Conservation (phyloP, 352 stramenopile genomes). For the Globisporangium solare region DNA sequence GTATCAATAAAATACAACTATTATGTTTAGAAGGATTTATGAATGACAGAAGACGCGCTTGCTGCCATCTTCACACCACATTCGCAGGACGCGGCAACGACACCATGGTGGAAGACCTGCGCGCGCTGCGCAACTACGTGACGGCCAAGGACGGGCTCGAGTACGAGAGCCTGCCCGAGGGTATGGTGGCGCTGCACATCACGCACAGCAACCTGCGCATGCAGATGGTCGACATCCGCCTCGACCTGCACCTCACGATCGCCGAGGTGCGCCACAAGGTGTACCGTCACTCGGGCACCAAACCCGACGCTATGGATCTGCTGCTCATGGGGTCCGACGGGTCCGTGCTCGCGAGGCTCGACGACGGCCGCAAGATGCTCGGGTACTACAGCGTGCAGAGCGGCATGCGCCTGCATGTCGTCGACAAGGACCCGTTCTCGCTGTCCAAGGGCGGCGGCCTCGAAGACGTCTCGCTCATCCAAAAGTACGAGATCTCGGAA, state of each 20-base stretch:
- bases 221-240: slow-evolving; percentile 96
- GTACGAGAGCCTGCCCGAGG: slow-evolving; percentile 83
- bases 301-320: slow-evolving; percentile 86
- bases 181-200: slow-evolving; percentile 93
- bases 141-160: slow-evolving; percentile 82
- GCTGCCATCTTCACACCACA: not conserved
- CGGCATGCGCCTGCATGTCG: slow-evolving; percentile 94
- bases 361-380: slow-evolving; percentile 82
- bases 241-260: slow-evolving; percentile 91
- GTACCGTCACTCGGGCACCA: slow-evolving; percentile 95
- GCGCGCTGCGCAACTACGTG: slow-evolving; percentile 70
- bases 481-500: slow-evolving; percentile 98
- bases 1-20: too few relatives aligned
- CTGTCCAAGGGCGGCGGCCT: slow-evolving; percentile 91
- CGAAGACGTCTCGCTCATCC: slow-evolving; percentile 94
- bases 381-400: slow-evolving; percentile 89
- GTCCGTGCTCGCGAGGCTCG: slow-evolving; percentile 36
- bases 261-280: slow-evolving; percentile 90
- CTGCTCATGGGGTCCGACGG: slow-evolving; percentile 54
- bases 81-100: not conserved
- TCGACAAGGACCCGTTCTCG: slow-evolving; percentile 97
- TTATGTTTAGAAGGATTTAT: too few relatives aligned
- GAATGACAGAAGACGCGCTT: too few relatives aligned
- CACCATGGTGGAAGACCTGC: slow-evolving; percentile 70
- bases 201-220: slow-evolving; percentile 97